phyloP scores from a whole-genome alignment of 2,329 filamentous ascomycete genomes.

The Fulvia fulva region DNA sequence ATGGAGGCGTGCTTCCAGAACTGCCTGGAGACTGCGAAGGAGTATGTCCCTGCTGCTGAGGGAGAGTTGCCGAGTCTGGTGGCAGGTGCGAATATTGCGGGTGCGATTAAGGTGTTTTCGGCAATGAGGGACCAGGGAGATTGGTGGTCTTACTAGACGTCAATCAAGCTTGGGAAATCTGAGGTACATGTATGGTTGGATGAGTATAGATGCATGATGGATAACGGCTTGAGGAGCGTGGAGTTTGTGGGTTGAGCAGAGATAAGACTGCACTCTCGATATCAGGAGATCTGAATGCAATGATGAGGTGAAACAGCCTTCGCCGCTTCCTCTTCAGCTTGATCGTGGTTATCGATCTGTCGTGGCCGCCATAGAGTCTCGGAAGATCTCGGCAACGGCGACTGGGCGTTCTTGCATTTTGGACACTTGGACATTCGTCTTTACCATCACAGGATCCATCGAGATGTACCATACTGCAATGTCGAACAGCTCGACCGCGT shows the following conservation, averaged over 20 bases:
- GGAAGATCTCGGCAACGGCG: too few relatives aligned
- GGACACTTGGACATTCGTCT: too few relatives aligned
- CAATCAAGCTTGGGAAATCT: background rate
- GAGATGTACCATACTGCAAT: too few relatives aligned
- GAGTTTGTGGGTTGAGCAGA: background rate
- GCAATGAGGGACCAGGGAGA: constrained; percentile 97
- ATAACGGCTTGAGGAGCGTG: background rate
- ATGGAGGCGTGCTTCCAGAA: constrained; percentile 93
- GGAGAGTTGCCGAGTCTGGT: constrained; percentile 86
- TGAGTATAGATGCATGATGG: background rate
- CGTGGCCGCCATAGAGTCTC: too few relatives aligned
- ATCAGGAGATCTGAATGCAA: background rate
- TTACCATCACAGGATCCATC: too few relatives aligned
- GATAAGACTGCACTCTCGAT: background rate
- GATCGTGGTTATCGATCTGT: too few relatives aligned
- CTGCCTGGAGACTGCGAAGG: constrained; percentile 81
- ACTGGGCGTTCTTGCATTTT: too few relatives aligned
- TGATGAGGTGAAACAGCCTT: background rate
- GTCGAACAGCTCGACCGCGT: too few relatives aligned
- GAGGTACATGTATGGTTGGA: background rate
- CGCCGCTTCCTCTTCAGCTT: too few relatives aligned
- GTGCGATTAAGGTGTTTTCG: constrained; percentile 90
- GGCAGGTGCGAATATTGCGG: constrained; percentile 93
- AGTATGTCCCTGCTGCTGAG: constrained; percentile 74
- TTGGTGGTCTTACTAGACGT: constrained; percentile 59